Percentiles rank a stretch among this genome's conserved stretches.
Conservation (phyloP, 495 filamentous ascomycete species). For the Articulospora tetracladia region DNA sequence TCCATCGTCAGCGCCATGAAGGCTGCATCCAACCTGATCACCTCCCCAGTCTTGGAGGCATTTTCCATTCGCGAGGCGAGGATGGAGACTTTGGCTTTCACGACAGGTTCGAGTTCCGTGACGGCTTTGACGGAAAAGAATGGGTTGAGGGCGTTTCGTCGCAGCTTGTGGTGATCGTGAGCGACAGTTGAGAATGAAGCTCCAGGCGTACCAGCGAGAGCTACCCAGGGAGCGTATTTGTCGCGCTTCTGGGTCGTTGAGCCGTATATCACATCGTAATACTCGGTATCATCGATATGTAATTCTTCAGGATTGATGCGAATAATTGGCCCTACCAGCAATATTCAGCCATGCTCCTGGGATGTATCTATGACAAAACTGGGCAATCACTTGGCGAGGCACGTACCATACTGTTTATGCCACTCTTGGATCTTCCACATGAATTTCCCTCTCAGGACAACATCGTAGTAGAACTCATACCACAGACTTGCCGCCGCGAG, state of each 20-base stretch:
- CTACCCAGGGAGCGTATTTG: neutral
- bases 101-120: slow-evolving; percentile 34
- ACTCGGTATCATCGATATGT: slow-evolving; percentile 49
- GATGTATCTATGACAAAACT: neutral
- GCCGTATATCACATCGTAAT: slow-evolving; percentile 42
- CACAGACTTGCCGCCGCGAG: slow-evolving; percentile 37
- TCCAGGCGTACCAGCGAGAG: slow-evolving; percentile 31
- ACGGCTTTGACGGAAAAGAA: slow-evolving; percentile 49
- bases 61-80: neutral
- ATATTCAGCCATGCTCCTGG: neutral
- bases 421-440: slow-evolving; percentile 23
- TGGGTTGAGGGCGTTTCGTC: slow-evolving; percentile 31
- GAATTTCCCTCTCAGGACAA: slow-evolving; percentile 17
- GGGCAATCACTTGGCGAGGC: neutral
- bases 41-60: neutral
- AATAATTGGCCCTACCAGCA: slow-evolving; percentile 43
- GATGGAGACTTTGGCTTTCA: slow-evolving; percentile 35
- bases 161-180: slow-evolving; percentile 40
- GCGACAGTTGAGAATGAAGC: slow-evolving; percentile 30
- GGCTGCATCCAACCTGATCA: neutral
- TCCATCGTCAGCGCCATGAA: slow-evolving; percentile 6
- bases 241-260: neutral
- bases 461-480: slow-evolving; percentile 29
- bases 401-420: slow-evolving; percentile 33
- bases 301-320: slow-evolving; percentile 54